Evolutionary conservation across 495 filamentous ascomycete genomes (phyloP).

Genomic region (Emericellopsis terricola): DNA sequence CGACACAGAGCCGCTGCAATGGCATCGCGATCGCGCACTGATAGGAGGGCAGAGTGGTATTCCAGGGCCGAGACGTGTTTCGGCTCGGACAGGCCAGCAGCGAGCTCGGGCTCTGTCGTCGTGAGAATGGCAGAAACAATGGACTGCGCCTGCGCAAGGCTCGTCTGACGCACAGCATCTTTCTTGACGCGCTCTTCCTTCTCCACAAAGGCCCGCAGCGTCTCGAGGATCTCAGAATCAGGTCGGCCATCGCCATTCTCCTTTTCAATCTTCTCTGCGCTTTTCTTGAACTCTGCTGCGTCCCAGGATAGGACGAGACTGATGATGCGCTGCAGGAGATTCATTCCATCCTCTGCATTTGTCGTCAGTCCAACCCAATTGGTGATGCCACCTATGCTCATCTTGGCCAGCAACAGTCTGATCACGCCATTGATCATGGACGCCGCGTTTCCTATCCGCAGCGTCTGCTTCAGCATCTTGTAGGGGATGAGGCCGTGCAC

Average conservation of each 20-base stretch:
- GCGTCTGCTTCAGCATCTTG: conserved; percentile 36
- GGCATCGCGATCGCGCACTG: conserved; percentile 42
- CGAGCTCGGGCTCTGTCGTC: conserved; percentile 8
- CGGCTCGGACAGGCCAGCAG: conserved; percentile 19
- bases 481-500: conserved; percentile 44
- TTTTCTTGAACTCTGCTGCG: conserved; percentile 33
- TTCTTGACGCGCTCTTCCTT: conserved; percentile 24
- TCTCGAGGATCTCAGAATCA: conserved; percentile 25
- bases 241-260: conserved; percentile 19
- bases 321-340: conserved; percentile 48
- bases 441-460: conserved; percentile 48
- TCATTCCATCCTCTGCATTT: conserved; percentile 47
- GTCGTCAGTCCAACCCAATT: conserved; percentile 47
- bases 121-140: conserved; percentile 34
- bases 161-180: conserved; percentile 23
- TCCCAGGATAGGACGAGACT: conserved; percentile 45
- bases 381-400: conserved; percentile 40
- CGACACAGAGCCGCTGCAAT: conserved; percentile 38
- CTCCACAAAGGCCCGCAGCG: conserved; percentile 28
- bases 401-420: conserved; percentile 41
- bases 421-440: conserved; percentile 51
- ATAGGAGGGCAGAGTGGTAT: conserved; percentile 37
- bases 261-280: conserved; percentile 33
- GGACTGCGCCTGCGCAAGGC: conserved; percentile 16
- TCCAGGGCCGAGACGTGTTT: conserved; percentile 38